Evolutionary conservation across 169 alveolate species (phyloP), one percentile per base, ranked within the genome.

Genomic region (Eimeria acervulina): DNA sequence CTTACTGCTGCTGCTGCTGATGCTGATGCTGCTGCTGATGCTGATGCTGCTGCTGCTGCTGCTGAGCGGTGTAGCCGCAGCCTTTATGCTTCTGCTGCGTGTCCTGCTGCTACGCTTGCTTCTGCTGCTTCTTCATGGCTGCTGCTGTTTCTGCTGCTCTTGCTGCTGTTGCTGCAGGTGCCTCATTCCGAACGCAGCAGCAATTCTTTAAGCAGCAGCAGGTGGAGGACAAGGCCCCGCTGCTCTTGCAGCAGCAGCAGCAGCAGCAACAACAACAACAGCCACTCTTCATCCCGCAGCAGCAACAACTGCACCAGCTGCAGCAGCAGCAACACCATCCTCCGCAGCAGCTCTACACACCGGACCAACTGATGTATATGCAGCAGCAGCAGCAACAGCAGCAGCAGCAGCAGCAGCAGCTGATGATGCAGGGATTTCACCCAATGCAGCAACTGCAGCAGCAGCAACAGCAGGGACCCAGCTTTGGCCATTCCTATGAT

Each of bases 201-300:
- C 85, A 74, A 33, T 36, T 31, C 55, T 74, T 31, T 8, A 23
- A 74, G 85, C 85, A 74, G 23, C 85, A 74, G 85, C 85, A 74
- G n/a, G 51, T 74, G 19, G 85, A 36, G 28, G 23, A 74, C 85
- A 74, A 36, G 55, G 51, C 55, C 40, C 51, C 85, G 51, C 85
- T 7, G 12, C 47, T 17, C 47, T 17, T 36, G 7, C 28, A 6
- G 51, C 85, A 15, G 85, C 85, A 31, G 85, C 85, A 31, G 85
- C 85, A 74, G 17, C 85, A 74, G 85, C 85, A 74, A 19, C 85
- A 31, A 17, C 85, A 36, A 44, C 85, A 74, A 10, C 85, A 74
- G 19, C 85, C 8, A 33, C 47, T 28, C 28, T 44, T 28, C 47
- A 8, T 7, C 17, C 85, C 7, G 85, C 55, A 74, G 52, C 55